A percentile compares a stretch with the other conserved stretches of the same genome.
Evolutionary conservation across 2,329 filamentous ascomycete species (phyloP).

Genomic region (Ilyonectria robusta): DNA sequence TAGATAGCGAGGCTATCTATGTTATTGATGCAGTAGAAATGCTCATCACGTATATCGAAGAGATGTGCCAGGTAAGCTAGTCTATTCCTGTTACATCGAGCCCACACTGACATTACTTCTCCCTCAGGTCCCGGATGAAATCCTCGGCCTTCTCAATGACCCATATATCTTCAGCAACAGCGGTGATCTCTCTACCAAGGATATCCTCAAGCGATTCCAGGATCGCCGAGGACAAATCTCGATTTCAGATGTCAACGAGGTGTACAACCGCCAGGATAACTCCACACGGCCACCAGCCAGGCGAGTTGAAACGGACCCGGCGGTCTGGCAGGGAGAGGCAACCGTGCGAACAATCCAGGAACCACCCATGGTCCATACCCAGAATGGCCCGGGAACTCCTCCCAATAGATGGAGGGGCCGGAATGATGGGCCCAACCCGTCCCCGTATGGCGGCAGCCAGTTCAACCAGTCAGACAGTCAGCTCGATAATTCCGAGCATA

Average conservation of each 20-base stretch:
- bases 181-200: slow-evolving; percentile 94
- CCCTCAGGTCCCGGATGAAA: slow-evolving; percentile 88
- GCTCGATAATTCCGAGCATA: slow-evolving; percentile 57
- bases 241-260: slow-evolving; percentile 71
- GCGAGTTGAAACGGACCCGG: slow-evolving; percentile 88
- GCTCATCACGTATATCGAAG: slow-evolving; percentile 92
- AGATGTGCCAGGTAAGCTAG: slow-evolving; percentile 90
- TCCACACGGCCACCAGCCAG: slow-evolving; percentile 67
- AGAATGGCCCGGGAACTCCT: slow-evolving; percentile 62
- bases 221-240: slow-evolving; percentile 77
- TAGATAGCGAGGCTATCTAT: slow-evolving; percentile 90
- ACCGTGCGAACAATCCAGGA: slow-evolving; percentile 85
- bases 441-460: slow-evolving; percentile 60
- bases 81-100: background rate
- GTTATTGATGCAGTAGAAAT: slow-evolving; percentile 94
- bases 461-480: slow-evolving; percentile 62
- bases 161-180: slow-evolving; percentile 84
- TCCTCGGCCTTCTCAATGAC: slow-evolving; percentile 89
- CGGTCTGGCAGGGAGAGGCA: slow-evolving; percentile 86
- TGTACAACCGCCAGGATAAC: slow-evolving; percentile 71
- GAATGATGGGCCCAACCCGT: slow-evolving; percentile 59
- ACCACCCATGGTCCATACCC: slow-evolving; percentile 59
- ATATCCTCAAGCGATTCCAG: slow-evolving; percentile 94
- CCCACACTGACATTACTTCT: slow-evolving; percentile 33
- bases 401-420: slow-evolving; percentile 64